Evolutionary conservation across 176 grass and related monocot species (phyloP), one percentile per base, ranked within the genome.

Genomic region (Typha latifolia): DNA sequence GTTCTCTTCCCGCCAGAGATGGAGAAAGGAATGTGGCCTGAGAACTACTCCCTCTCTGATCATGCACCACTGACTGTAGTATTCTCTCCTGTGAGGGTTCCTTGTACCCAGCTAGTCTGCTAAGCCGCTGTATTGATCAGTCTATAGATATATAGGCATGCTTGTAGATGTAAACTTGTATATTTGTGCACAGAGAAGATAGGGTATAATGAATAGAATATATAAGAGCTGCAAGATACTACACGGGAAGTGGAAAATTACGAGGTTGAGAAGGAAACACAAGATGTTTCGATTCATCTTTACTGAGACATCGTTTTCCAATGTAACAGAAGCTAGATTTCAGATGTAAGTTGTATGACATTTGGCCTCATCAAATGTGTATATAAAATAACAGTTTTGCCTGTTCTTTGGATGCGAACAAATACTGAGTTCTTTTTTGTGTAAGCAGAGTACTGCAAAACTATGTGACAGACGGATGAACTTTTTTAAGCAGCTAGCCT

Each of bases 1-100:
- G 84, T 88, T 64, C 77, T 96, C 56, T 96, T 91, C 49, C 87
- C 91, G 12, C 91, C 87, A 14, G 91, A 96, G 63, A 87, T 88
- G 49, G 87, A 90, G 66, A 90, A 80, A 79, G 87, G 91, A 71
- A 87, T 74, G 75, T 96, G 91, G 87, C 87, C 87, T 7, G 84
- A 96, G 69, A 83, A 91, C 49, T 96, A 96, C 49, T 90, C 72
- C 71, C 91, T 96, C 37, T 96, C 91, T 14, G 91, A 96, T 67
- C 91, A 96, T 62, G 91, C 91, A 0, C 91, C 91, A 3, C 79
- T 96, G 16, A 96, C 91, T 12, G 91, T 90, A 15, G 85, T 90
- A 47, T 96, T 96, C 69, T 91, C 79, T 12, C 87, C 91, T 66
- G 62, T 85, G 74, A 88, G 67, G 77, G 72, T 96, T 43, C 70